Conservation (phyloP, 2,329 filamentous ascomycete species). For the Aspergillus sp. region DNA sequence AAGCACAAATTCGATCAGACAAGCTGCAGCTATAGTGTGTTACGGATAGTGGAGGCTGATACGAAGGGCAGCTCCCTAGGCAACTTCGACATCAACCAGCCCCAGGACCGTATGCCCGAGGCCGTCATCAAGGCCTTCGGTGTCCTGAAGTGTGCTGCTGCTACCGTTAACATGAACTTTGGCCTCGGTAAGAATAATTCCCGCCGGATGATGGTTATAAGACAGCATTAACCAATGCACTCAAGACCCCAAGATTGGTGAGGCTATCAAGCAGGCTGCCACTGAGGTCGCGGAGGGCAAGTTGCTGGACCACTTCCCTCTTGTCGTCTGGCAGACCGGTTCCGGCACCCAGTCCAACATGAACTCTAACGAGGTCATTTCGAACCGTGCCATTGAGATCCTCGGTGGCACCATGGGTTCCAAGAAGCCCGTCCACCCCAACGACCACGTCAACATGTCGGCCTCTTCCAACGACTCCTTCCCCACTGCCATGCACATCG, state of each 20-base stretch:
- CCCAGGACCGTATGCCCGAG: constrained; percentile 95
- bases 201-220: constrained; percentile 6
- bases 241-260: constrained; percentile 75
- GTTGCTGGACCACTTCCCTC: constrained; percentile 93
- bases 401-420: constrained; percentile 85
- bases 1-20: constrained; percentile 15
- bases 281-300: constrained; percentile 89
- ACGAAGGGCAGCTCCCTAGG: constrained; percentile 58
- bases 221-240: background rate
- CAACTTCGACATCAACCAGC: constrained; percentile 99
- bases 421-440: constrained; percentile 98
- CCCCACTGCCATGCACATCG: constrained; percentile 99
- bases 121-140: constrained; percentile 90
- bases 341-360: constrained; percentile 99
- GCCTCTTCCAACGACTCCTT: constrained; percentile 99
- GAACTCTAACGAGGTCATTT: constrained; percentile 99
- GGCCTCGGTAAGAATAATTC: constrained; percentile 58
- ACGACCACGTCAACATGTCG: constrained; percentile 99
- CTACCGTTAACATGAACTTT: constrained; percentile 89
- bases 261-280: constrained; percentile 91
- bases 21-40: background rate
- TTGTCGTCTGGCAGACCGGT: constrained; percentile 98
- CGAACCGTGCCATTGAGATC: constrained; percentile 97
- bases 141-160: constrained; percentile 93
- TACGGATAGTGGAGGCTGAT: constrained; percentile 14